phyloP scores from a whole-genome alignment of 2,329 filamentous ascomycete genomes.

The Penicillium crustosum region DNA sequence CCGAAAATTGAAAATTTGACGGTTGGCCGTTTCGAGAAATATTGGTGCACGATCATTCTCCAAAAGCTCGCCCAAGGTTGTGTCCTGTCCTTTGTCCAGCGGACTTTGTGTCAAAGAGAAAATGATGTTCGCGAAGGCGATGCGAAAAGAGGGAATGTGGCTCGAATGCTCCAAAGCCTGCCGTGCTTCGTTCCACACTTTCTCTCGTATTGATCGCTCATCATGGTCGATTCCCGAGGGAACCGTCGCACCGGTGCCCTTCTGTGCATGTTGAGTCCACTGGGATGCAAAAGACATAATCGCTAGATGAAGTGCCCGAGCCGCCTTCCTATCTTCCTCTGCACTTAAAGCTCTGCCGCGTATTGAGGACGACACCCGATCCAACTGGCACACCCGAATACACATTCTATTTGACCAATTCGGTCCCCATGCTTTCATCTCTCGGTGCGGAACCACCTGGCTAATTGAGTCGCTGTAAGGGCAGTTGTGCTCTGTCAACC shows the following conservation, averaged over 20 bases:
- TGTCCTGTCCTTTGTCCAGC: constrained; percentile 24
- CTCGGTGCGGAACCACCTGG: constrained; percentile 12
- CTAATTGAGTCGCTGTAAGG: constrained; percentile 37
- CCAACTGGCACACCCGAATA: constrained; percentile 45
- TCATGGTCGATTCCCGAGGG: constrained; percentile 24
- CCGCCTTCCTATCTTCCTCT: constrained; percentile 40
- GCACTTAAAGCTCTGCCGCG: constrained; percentile 39
- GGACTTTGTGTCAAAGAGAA: constrained; percentile 49
- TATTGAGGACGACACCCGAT: constrained; percentile 39
- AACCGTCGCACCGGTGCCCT: constrained; percentile 11
- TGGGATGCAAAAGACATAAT: constrained; percentile 49
- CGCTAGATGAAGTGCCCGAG: constrained; percentile 42
- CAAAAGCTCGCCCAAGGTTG: constrained; percentile 19
- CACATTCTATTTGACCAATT: constrained; percentile 47
- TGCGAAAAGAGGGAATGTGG: constrained; percentile 47
- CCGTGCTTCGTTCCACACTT: constrained; percentile 46
- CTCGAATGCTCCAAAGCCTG: constrained; percentile 39
- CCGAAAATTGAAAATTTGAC: constrained; percentile 38
- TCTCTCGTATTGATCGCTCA: constrained; percentile 40
- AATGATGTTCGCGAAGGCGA: constrained; percentile 48
- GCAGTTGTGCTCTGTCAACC: constrained; percentile 47
- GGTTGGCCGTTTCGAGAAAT: constrained; percentile 42
- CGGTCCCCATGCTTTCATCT: constrained; percentile 37
- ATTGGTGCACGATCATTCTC: constrained; percentile 34
- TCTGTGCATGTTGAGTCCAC: constrained; percentile 33